Evolutionary conservation across 1,284 basidiomycete species (phyloP), one percentile per base, ranked within the genome.

Genomic region (Malassezia dermatis): DNA sequence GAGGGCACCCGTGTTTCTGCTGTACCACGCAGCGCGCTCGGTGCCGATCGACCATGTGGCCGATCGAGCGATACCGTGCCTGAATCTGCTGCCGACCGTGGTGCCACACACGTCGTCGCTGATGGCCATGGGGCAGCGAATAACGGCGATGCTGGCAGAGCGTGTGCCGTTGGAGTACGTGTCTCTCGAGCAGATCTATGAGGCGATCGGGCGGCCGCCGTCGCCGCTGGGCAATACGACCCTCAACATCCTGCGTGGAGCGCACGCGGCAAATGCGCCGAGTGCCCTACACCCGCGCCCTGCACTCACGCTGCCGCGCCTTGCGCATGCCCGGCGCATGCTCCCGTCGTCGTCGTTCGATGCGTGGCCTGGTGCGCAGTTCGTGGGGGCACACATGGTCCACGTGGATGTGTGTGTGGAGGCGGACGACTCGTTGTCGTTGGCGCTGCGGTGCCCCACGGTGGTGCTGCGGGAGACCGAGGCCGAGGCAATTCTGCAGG

Each of bases 61-160:
- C 12, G 51, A 45, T 13, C 54, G 62, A 8, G 63, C 62, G 34
- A 60, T 57, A 3, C 66, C 66, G 7, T 44, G 58, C 37, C 51
- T 68, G 21, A 64, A 65, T 30, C 48, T 68, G 34, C 43, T 70
- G 8, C 68, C 68, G 8, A 54, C 68, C 6, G 54, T 48, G n/a
- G 28, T 60, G 0, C 34, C 35, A 19, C 35, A 17, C 6, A 51
- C 42, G 11, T 24, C 19, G 3, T 45, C 54, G 15, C 37, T 62
- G 21, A 2, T 42, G 1, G 54, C 49, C 6, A 56, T 48, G 13
- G 59, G 62, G 8, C 17, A 27, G 28, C n/a, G 23, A 1, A 57
- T 59, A 0, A 40, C 46, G 1, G 11, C 19, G 3, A 32, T 46
- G n/a, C 45, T 67, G 6, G 28, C 37, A 12, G 13, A 35, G 11